Evolutionary conservation across 208 protist species (phyloP).

Genomic region (Wallacemonas rigidus): DNA sequence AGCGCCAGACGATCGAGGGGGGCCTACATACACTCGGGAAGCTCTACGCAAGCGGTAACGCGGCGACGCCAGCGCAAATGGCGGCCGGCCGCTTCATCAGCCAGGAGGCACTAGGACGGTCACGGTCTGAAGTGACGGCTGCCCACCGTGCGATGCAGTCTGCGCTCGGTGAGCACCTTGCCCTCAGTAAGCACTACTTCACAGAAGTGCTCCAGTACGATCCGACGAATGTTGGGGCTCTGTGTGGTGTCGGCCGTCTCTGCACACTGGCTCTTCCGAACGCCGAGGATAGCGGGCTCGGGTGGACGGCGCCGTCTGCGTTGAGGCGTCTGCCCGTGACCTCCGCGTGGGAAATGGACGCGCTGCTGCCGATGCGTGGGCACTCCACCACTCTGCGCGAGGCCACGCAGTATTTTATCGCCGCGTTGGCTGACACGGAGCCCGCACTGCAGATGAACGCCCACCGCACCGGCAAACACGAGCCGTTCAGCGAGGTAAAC

Average conservation of each 20-base stretch:
- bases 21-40: background rate
- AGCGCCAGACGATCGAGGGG: background rate
- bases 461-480: background rate
- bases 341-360: background rate
- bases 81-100: background rate
- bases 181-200: conserved; percentile 44
- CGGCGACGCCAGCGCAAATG: background rate
- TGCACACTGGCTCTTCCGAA: conserved; percentile 26
- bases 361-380: background rate
- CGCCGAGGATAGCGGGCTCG: background rate
- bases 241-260: conserved; percentile 60
- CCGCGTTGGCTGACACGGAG: background rate
- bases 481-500: conserved; percentile 5
- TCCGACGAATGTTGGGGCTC: conserved; percentile 43
- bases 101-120: background rate
- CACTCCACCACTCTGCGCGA: background rate
- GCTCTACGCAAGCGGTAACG: background rate
- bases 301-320: background rate
- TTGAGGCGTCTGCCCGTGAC: background rate
- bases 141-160: conserved; percentile 13
- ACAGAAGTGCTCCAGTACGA: conserved; percentile 35
- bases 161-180: conserved; percentile 24
- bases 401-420: conserved; percentile 11
- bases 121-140: background rate
- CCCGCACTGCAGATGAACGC: background rate